These are phyloP conservation scores for Dictyostelium brefeldianum DNA, from an alignment of 78 protist species.

Conservation along the genomic window DNA sequence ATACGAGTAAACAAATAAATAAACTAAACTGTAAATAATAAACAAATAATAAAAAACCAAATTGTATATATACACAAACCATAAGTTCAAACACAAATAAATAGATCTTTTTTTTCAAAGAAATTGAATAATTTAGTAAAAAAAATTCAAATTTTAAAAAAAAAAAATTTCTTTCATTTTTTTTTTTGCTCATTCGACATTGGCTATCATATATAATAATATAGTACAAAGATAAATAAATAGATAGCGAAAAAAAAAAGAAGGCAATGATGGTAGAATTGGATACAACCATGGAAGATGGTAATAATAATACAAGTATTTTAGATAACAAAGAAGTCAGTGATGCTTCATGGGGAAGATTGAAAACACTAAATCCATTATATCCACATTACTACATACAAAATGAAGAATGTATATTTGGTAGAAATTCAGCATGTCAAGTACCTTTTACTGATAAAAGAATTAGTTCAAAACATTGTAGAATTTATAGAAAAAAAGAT, in stretches of 20 bases:
- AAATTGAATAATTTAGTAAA: background rate
- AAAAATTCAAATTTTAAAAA: background rate
- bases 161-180: background rate
- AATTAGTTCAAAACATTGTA: slow-evolving; percentile 56
- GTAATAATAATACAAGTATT: background rate
- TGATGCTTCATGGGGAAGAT: slow-evolving; percentile 31
- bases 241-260: background rate
- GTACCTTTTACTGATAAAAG: slow-evolving; percentile 11
- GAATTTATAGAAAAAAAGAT: slow-evolving; percentile 37
- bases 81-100: background rate
- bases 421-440: slow-evolving; percentile 1
- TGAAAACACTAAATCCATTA: slow-evolving; percentile 16
- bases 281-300: slow-evolving; percentile 13
- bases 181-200: too few species aligned
- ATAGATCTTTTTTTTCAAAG: background rate
- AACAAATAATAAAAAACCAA: background rate
- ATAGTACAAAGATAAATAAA: too few species aligned
- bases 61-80: too few species aligned
- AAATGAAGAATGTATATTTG: slow-evolving; percentile 59
- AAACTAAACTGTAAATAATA: background rate
- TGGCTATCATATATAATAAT: too few species aligned
- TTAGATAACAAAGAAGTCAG: background rate
- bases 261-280: background rate
- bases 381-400: slow-evolving; percentile 20
- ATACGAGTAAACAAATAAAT: background rate